phyloP scores from a whole-genome alignment of 495 filamentous ascomycete species.

The Neurospora sp. region DNA sequence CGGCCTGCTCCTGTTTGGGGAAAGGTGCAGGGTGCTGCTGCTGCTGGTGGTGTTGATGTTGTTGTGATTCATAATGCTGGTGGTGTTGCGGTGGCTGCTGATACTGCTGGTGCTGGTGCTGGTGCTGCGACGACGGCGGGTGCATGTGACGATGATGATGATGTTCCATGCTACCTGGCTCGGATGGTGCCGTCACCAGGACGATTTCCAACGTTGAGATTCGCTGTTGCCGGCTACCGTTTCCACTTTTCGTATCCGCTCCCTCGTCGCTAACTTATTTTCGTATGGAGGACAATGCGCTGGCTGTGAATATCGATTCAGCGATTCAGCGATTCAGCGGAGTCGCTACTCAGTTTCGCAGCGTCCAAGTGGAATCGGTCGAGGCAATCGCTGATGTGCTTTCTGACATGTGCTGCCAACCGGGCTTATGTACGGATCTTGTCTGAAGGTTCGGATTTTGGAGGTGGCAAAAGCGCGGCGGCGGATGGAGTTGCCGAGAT shows the following conservation, averaged over 20 bases:
- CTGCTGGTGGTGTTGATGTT: neutral
- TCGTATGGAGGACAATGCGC: neutral
- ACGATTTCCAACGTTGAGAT: neutral
- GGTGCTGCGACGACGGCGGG: conserved; percentile 10
- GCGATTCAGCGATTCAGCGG: neutral
- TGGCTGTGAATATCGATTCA: neutral
- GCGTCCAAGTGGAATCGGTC: neutral
- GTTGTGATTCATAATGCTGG: neutral
- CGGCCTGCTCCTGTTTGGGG: neutral
- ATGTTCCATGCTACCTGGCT: neutral
- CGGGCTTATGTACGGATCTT: neutral
- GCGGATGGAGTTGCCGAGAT: neutral
- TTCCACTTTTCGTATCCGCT: neutral
- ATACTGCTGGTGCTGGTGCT: neutral
- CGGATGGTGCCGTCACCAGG: neutral
- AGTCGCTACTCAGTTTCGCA: neutral
- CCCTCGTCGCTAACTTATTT: neutral
- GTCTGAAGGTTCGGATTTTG: neutral
- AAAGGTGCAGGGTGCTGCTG: neutral
- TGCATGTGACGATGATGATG: neutral
- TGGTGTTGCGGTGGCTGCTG: neutral
- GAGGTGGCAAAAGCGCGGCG: neutral
- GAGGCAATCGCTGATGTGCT: neutral
- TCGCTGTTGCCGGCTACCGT: neutral
- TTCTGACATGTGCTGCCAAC: neutral